A percentile compares a stretch with the other conserved stretches of the same genome.
Evolutionary conservation across 495 filamentous ascomycete genomes (phyloP).

Genomic region (Articulospora tetracladia): DNA sequence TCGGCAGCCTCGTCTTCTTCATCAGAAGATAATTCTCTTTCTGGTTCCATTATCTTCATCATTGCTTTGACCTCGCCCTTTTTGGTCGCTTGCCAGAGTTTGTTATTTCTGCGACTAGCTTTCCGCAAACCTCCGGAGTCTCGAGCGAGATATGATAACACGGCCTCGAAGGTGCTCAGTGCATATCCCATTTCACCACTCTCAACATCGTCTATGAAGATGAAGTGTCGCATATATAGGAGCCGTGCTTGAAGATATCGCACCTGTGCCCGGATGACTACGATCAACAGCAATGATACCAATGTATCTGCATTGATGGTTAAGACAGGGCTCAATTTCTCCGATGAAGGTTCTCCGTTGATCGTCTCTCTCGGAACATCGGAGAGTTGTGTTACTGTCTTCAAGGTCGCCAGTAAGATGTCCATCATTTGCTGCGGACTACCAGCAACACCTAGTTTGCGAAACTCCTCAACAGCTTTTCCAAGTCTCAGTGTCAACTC

Average conservation of each 20-base stretch:
- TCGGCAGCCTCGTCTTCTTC: conserved; percentile 47
- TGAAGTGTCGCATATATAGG: conserved; percentile 91
- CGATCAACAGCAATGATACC: conserved; percentile 85
- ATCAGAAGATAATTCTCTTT: conserved; percentile 24
- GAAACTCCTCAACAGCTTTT: conserved; percentile 83
- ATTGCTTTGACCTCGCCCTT: conserved; percentile 71
- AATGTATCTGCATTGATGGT: conserved; percentile 95
- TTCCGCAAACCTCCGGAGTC: conserved; percentile 78
- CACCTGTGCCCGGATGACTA: conserved; percentile 89
- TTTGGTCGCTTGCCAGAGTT: conserved; percentile 82
- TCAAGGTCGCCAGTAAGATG: conserved; percentile 80
- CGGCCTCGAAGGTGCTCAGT: conserved; percentile 92
- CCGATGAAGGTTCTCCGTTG: conserved; percentile 40
- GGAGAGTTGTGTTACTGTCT: conserved; percentile 65
- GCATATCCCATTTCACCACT: conserved; percentile 97
- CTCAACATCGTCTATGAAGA: conserved; percentile 96
- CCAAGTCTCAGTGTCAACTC: conserved; percentile 67
- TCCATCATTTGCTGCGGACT: conserved; percentile 95
- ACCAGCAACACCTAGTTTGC: conserved; percentile 76
- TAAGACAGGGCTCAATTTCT: conserved; percentile 59
- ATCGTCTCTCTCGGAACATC: conserved; percentile 27
- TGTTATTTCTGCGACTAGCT: conserved; percentile 80
- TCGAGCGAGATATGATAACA: conserved; percentile 81
- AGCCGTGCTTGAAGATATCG: conserved; percentile 84
- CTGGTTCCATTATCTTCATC: conserved; percentile 72